Evolutionary conservation across 108 stramenopile species (phyloP).

Genomic region (Cyclotella distinguenda): DNA sequence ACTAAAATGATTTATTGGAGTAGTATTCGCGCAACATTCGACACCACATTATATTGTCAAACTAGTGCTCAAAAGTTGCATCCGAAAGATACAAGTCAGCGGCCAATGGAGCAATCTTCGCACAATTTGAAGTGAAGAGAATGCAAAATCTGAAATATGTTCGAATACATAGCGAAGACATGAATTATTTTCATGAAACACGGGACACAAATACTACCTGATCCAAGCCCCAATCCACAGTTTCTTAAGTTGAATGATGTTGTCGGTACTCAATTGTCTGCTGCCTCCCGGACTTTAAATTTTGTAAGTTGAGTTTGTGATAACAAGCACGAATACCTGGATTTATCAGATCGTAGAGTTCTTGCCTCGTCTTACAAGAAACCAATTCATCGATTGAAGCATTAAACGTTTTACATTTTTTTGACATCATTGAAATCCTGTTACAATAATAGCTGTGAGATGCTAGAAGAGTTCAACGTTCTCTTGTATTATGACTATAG

Average conservation of each 20-base stretch:
- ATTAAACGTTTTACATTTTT: not conserved
- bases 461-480: too few species aligned
- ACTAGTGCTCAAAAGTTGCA: conserved; percentile 2
- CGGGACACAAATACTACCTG: too few species aligned
- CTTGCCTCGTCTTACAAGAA: conserved; percentile 19
- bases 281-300: conserved; percentile 49
- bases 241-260: conserved; percentile 56
- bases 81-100: not conserved
- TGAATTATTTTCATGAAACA: too few species aligned
- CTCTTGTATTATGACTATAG: too few species aligned
- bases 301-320: conserved; percentile 68
- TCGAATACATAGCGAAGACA: too few species aligned
- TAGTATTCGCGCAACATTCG: not conserved
- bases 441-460: conserved; percentile 52
- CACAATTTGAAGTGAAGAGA: conserved; percentile 4
- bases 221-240: conserved; percentile 57
- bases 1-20: too few species aligned
- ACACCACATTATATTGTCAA: not conserved
- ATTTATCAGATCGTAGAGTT: conserved; percentile 49
- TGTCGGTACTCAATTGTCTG: conserved; percentile 74
- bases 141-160: conserved; percentile 9
- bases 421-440: conserved; percentile 15
- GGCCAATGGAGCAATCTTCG: not conserved
- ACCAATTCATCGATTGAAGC: conserved; percentile 26
- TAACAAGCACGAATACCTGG: conserved; percentile 39